Base-by-base conservation (phyloP, 306 rosid species). In the Medicago ruthenica region DNA sequence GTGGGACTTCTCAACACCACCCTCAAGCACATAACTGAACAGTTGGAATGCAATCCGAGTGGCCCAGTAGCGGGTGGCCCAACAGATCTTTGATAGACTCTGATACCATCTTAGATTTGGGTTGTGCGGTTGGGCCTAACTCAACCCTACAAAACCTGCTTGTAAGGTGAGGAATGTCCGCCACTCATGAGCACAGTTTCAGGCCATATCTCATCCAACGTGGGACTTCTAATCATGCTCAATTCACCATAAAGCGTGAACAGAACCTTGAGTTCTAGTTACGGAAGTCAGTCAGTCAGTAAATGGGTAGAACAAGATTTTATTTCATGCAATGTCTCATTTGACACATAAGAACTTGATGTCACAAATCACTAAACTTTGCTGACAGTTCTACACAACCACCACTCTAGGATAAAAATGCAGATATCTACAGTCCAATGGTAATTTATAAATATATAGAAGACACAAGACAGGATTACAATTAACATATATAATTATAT, bases 351-450 rank as follows among this genome's bases (percentile, higher is more conserved):
- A n/a, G 69, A 55, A 57, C 51, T 77, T 68, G 68, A 77, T 22
- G 50, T 17, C 20, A 12, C 59, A 57, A 20, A 14, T 20, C 21
- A 16, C 27, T 55, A 72, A 8, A 10, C 47, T 40, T 54, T 1
- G 67, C 50, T 42, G 69, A 27, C 50, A 57, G 36, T 67, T 67
- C 69, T 41, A 66, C 39, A 31, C 22, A 31, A 24, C 16, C 42
- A 18, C 24, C 50, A 9, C 62, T 27, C 41, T 16, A 8, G 42
- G 69, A 76, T 18, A 54, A 21, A 22, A 9, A 31, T 27, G 53
- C 13, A 13, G n/a, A 68, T 65, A 34, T 57, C 70, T 44, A 39
- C 67, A 87, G 83, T 55, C 31, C 54, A 34, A 70, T 34, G 40
- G 40, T 1, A 41, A 37, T 39, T 51, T 71, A 20, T 53, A 53